phyloP scores from a whole-genome alignment of 768 basidiomycete genomes.

The Mycena albidolilacea region DNA sequence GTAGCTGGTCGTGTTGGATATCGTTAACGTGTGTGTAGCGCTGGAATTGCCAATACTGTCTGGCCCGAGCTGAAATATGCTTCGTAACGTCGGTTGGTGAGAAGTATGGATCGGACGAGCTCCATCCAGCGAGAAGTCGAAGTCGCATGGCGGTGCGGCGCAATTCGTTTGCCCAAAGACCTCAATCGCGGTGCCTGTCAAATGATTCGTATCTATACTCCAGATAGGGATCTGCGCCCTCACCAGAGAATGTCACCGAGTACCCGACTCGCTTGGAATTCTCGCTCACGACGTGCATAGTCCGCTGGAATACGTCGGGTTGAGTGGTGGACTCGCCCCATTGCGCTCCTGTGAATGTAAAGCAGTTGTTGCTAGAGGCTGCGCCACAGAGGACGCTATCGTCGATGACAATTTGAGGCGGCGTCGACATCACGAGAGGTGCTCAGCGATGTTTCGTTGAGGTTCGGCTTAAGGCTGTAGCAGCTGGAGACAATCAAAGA shows the following conservation, averaged over 20 bases:
- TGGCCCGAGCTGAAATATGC: slow-evolving; percentile 9
- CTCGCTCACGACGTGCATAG: no score
- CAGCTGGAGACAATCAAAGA: no score
- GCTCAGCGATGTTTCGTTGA: no score
- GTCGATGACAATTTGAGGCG: slow-evolving; percentile 9
- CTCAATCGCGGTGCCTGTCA: slow-evolving; percentile 5
- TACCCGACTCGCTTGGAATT: not conserved
- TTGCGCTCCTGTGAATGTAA: not conserved
- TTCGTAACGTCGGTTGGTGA: not conserved
- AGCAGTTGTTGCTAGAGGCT: slow-evolving; percentile 1
- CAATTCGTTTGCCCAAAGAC: slow-evolving; percentile 6
- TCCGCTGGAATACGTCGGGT: no score
- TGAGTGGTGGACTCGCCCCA: no score
- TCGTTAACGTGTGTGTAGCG: slow-evolving; percentile 1
- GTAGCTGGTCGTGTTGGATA: not conserved
- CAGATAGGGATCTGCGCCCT: not conserved
- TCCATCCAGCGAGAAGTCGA: not conserved
- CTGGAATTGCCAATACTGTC: not conserved
- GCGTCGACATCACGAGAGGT: slow-evolving; percentile 3
- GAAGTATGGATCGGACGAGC: not conserved
- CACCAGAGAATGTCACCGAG: slow-evolving; percentile 10
- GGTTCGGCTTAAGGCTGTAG: no score
- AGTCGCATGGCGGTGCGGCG: not conserved
- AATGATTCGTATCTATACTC: not conserved
- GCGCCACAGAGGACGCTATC: slow-evolving; percentile 3